Evolutionary conservation across 2,329 filamentous ascomycete species (phyloP).

Genomic region (Colletotrichum sp.): DNA sequence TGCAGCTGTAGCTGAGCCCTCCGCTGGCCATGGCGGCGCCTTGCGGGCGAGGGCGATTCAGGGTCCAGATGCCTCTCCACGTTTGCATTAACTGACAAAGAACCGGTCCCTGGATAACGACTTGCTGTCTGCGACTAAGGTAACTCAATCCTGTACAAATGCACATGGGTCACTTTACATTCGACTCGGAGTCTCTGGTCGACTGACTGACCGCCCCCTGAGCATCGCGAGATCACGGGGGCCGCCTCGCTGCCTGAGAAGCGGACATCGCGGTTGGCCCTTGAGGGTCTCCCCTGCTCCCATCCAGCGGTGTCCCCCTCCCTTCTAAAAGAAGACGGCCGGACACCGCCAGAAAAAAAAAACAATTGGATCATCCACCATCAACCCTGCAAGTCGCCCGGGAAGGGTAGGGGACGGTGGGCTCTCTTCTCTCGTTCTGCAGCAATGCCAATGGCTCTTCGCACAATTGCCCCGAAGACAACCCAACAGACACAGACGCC

Average conservation of each 20-base stretch:
- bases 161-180: not conserved
- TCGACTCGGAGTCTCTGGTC: not conserved
- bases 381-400: not conserved
- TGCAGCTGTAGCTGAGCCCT: not conserved
- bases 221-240: conserved; percentile 1
- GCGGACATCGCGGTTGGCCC: not conserved
- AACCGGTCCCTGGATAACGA: not conserved
- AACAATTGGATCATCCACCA: not conserved
- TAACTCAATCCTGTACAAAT: not conserved
- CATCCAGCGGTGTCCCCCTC: not conserved
- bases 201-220: conserved; percentile 3
- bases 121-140: not conserved
- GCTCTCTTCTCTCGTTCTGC: not conserved
- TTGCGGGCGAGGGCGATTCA: not conserved
- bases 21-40: not conserved
- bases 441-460: not conserved
- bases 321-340: not conserved
- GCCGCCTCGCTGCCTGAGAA: not conserved
- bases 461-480: not conserved
- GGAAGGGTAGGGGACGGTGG: not conserved
- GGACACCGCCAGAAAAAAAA: not conserved
- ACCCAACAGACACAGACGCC: not conserved
- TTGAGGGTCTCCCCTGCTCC: conserved; percentile 4
- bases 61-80: not conserved
- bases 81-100: not conserved